These are phyloP conservation scores for Endocladia muricata DNA, from an alignment of 31 red algal genomes.

Conservation along the genomic window DNA sequence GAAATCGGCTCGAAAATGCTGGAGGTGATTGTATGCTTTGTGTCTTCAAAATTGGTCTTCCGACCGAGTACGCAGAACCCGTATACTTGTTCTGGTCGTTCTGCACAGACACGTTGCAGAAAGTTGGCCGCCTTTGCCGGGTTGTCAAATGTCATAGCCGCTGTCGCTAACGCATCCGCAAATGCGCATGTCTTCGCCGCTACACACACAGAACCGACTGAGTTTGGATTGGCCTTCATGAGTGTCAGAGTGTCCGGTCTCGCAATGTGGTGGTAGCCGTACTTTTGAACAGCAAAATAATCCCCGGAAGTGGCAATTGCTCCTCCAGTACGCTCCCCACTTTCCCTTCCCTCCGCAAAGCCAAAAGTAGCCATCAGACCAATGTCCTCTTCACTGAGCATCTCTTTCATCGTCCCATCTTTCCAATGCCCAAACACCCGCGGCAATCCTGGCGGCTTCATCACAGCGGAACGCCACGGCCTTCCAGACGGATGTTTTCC, in stretches of 20 bases:
- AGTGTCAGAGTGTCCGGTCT: not conserved
- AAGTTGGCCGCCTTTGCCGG: slow-evolving; percentile 19
- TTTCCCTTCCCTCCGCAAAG: not conserved
- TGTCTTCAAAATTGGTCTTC: not conserved
- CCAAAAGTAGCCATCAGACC: slow-evolving; percentile 4
- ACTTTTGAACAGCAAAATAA: slow-evolving; percentile 55
- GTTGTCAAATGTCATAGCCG: slow-evolving; percentile 55
- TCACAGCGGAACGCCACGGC: slow-evolving; percentile 68
- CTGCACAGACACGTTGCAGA: not conserved
- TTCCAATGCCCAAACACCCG: slow-evolving; percentile 51
- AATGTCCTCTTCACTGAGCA: not conserved
- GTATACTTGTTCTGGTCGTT: not conserved
- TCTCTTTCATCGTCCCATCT: slow-evolving; percentile 3
- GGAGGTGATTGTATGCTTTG: not conserved
- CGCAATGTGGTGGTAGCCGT: slow-evolving; percentile 66
- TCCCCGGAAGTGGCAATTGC: slow-evolving; percentile 64
- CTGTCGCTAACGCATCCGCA: slow-evolving; percentile 60
- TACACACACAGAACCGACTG: slow-evolving; percentile 53
- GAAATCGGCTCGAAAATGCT: not conserved
- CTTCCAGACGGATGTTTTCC: slow-evolving; percentile 43
- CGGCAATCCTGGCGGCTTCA: slow-evolving; percentile 43
- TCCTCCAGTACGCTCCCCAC: too few relatives aligned
- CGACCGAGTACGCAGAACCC: slow-evolving; percentile 2
- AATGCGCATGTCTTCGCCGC: slow-evolving; percentile 29
- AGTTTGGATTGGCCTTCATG: slow-evolving; percentile 36